Evolutionary conservation across 768 basidiomycete species (phyloP).

Genomic region (Lentinus brumalis): DNA sequence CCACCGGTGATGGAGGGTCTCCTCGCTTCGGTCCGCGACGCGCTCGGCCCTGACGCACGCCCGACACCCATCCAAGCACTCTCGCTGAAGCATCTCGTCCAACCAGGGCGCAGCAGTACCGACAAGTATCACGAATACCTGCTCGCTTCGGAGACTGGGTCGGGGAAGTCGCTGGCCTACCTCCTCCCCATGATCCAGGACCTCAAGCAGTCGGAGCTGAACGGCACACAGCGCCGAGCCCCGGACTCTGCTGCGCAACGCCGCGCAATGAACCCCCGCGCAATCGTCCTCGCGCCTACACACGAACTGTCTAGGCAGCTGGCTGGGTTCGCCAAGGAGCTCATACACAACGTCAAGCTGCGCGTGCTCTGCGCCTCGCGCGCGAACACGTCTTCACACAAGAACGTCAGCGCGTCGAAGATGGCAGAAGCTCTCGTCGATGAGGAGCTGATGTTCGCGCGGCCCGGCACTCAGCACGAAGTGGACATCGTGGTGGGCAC

Average conservation of each 20-base stretch:
- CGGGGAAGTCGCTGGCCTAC: constrained; percentile 91
- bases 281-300: constrained; percentile 82
- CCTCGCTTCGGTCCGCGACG: constrained; percentile 53
- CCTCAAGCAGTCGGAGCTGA: constrained; percentile 67
- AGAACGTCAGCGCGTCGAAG: constrained; percentile 45
- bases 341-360: constrained; percentile 75
- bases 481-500: constrained; percentile 69
- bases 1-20: constrained; percentile 73
- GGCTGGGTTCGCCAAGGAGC: constrained; percentile 68
- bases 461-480: constrained; percentile 21
- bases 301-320: constrained; percentile 89
- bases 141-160: constrained; percentile 88
- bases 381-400: constrained; percentile 45
- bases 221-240: constrained; percentile 5
- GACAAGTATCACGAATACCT: constrained; percentile 53
- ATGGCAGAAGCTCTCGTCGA: constrained; percentile 42
- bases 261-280: constrained; percentile 64
- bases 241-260: constrained; percentile 3
- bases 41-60: constrained; percentile 53
- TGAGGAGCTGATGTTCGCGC: constrained; percentile 25
- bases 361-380: constrained; percentile 73
- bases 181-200: constrained; percentile 80
- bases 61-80: constrained; percentile 84
- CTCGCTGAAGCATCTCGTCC: constrained; percentile 65
- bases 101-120: constrained; percentile 29